Evolutionary conservation across 1,284 basidiomycete genomes (phyloP), one percentile per base, ranked within the genome.

Genomic region (Austroboletus niveus): DNA sequence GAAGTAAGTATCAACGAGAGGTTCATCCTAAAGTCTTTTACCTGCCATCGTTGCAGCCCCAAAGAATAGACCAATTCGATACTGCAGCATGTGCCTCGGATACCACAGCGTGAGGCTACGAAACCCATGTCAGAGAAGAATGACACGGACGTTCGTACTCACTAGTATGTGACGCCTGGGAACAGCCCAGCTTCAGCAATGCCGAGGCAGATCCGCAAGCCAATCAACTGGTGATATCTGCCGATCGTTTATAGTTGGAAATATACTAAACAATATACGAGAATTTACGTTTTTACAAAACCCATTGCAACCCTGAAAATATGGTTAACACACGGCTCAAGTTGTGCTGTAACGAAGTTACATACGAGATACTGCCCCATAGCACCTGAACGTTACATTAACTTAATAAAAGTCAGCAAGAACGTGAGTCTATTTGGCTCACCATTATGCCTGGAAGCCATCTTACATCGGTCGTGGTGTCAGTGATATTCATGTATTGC

Each of bases 131-230:
- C 15, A 24, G 12, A 8, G 14, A 20, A 42, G 8, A 2, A 41
- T 4, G 11, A 10, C 15, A 11, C 42, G 72, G 70, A 75, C 78
- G 36, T 17, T 17, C 29, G 15, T 24, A 61, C 74, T 34, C 48
- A 81, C 82, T 85, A 87, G 64, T 84, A 87, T 0, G 79, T 77
- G 5, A 85, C 82, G 20, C 85, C 84, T 6, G 85, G 84, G 60
- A 87, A 85, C 22, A 88, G 65, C 0, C 87, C 87, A 7, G 84
- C 81, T 64, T 89, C 87, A 0, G 85, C 77, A 1, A 87, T 62
- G 2, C 87, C 87, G 2, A 88, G 76, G 51, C 73, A 80, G 7
- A 82, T 72, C 27, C 81, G 80, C 9, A 73, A 74, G n/a, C 77
- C 84, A 14, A 85, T 75, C 5, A 87, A 75, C 60, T 86, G 77